Evolutionary conservation across 768 basidiomycete species (phyloP).

Genomic region (Coprinopsis marcescibilis): DNA sequence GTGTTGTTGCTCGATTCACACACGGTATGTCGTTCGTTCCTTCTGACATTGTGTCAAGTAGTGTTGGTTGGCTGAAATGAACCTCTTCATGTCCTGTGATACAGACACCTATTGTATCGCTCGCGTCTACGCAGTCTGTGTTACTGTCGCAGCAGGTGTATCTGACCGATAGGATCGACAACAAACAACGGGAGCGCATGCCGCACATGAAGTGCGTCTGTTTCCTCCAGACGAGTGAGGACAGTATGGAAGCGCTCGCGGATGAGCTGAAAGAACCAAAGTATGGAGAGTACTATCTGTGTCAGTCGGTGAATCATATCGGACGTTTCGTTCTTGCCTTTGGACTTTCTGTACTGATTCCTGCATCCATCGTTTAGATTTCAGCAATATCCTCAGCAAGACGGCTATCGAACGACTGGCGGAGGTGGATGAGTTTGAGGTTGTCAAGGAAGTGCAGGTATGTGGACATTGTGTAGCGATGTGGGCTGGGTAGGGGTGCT

Average conservation of each 20-base stretch:
- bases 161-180: slow-evolving; percentile 96
- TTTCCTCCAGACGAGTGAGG: slow-evolving; percentile 79
- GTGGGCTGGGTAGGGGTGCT: background rate
- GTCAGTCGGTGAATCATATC: slow-evolving; percentile 79
- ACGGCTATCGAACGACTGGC: slow-evolving; percentile 87
- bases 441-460: slow-evolving; percentile 96
- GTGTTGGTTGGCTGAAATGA: slow-evolving; percentile 6
- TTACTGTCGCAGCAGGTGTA: slow-evolving; percentile 95
- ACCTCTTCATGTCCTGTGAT: too few relatives aligned
- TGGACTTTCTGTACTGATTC: slow-evolving; percentile 9
- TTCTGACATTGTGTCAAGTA: slow-evolving; percentile 1
- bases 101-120: slow-evolving; percentile 94
- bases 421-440: slow-evolving; percentile 91
- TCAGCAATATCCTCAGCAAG: slow-evolving; percentile 91
- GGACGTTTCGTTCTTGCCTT: slow-evolving; percentile 17
- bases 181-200: slow-evolving; percentile 85
- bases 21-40: slow-evolving; percentile 54
- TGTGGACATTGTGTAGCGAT: slow-evolving; percentile 18
- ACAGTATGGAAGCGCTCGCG: slow-evolving; percentile 78
- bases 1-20: slow-evolving; percentile 91
- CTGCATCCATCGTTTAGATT: slow-evolving; percentile 50
- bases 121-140: slow-evolving; percentile 90
- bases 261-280: slow-evolving; percentile 83
- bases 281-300: slow-evolving; percentile 98
- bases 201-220: slow-evolving; percentile 97